Conservation (phyloP, 163 green algal genomes). For the Scenedesmus sp. region DNA sequence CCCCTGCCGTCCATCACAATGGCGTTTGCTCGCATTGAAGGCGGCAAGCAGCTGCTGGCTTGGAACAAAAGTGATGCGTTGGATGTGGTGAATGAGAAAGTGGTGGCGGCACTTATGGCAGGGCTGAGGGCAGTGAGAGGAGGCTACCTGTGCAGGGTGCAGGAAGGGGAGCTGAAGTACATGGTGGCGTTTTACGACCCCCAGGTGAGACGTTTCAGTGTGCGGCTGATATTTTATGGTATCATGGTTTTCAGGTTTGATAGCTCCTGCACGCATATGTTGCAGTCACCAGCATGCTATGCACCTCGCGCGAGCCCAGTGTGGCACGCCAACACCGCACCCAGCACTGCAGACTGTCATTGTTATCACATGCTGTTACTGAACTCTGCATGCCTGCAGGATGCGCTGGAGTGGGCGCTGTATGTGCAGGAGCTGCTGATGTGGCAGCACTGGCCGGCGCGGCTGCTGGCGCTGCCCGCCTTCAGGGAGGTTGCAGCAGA, state of each 20-base stretch:
- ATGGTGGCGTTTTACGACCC: conserved; percentile 58
- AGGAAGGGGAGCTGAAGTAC: conserved; percentile 65
- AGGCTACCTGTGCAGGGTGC: conserved; percentile 15
- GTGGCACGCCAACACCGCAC: too few species aligned
- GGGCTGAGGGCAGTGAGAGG: not conserved
- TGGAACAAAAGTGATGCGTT: not conserved
- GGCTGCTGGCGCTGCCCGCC: conserved; percentile 37
- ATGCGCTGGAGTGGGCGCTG: conserved; percentile 51
- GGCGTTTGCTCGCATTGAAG: not conserved
- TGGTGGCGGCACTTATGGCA: not conserved
- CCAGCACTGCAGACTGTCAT: too few species aligned
- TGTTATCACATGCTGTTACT: not conserved
- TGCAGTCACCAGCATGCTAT: too few species aligned
- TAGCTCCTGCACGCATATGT: too few species aligned
- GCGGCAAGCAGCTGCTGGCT: conserved; percentile 2
- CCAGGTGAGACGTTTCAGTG: not conserved
- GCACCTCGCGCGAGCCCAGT: too few species aligned
- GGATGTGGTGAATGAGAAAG: not conserved
- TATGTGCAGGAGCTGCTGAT: conserved; percentile 40
- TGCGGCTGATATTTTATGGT: not conserved
- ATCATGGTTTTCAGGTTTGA: not conserved
- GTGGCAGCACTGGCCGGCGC: conserved; percentile 52
- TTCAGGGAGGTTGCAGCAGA: conserved; percentile 45
- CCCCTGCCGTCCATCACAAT: not conserved
- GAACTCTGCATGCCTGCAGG: not conserved